phyloP scores from a whole-genome alignment of 2,329 filamentous ascomycete genomes.

The Nannizzia gypsea region DNA sequence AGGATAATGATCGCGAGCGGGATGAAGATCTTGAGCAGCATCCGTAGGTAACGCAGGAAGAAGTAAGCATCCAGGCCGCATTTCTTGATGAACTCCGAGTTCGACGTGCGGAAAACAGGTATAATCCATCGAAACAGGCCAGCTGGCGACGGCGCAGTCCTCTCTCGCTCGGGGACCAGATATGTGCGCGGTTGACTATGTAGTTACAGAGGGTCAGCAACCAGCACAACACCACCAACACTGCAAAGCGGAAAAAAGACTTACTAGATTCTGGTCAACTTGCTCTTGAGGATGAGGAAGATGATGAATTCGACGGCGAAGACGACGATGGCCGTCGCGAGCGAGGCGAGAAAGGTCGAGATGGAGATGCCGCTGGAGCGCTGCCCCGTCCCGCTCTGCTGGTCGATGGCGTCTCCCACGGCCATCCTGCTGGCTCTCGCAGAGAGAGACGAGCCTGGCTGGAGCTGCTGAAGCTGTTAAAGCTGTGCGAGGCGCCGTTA shows the following conservation, averaged over 20 bases:
- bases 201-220: slow-evolving; percentile 11
- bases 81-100: slow-evolving; percentile 82
- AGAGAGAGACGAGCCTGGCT: too few relatives aligned
- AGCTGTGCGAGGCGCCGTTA: too few relatives aligned
- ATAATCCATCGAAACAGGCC: slow-evolving; percentile 44
- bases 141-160: slow-evolving; percentile 60
- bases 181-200: slow-evolving; percentile 69
- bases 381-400: slow-evolving; percentile 27
- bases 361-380: slow-evolving; percentile 27
- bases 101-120: slow-evolving; percentile 54
- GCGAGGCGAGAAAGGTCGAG: slow-evolving; percentile 51
- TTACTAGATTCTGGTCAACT: slow-evolving; percentile 71
- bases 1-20: slow-evolving; percentile 67
- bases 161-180: slow-evolving; percentile 71
- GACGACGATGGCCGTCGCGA: slow-evolving; percentile 50
- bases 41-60: slow-evolving; percentile 80
- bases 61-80: slow-evolving; percentile 96
- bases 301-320: slow-evolving; percentile 52
- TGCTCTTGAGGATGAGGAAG: slow-evolving; percentile 69
- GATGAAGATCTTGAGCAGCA: slow-evolving; percentile 82
- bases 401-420: slow-evolving; percentile 26
- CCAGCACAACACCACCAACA: slow-evolving; percentile 8
- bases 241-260: slow-evolving; percentile 22
- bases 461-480: too few relatives aligned
- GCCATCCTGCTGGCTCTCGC: slow-evolving; percentile 2